Base-by-base conservation (phyloP, 805 yeast genomes). In the Saccharomycopsis babjevae region DNA sequence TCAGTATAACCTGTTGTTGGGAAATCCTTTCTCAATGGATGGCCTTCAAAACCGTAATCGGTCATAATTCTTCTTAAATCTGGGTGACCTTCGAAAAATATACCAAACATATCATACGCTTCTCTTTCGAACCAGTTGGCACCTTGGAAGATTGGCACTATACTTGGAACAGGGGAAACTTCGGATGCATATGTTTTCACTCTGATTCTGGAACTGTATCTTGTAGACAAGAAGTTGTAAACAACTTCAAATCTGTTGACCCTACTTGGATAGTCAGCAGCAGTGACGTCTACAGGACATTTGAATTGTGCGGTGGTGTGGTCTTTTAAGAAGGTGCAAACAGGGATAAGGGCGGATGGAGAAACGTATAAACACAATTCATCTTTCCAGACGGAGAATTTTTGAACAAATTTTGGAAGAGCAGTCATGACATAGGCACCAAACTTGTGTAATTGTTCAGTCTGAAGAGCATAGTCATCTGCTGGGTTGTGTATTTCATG, bases 71-170 rank as follows among this genome's bases (percentile, higher is more conserved):
- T 81, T 76, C 96, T 84, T 70, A 89, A 78, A 73, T 89, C 96
- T 5, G 96, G 96, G 73, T 89, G 96, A 63, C 86, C 89, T 74
- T 87, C 93, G 70, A 89, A 89, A 74, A 88, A 88, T 62, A 89
- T 82, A 52, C 96, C 96, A 71, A 82, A 89, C 82, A 89, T 77
- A 72, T 89, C 96, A 72, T 87, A 89, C 15, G 94, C 84, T 73
- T 89, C 96, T 72, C 96, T 82, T 76, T 89, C 96, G 72, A 82
- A 86, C 96, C 96, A 89, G 76, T 89, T 89, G 65, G 90, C 86
- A 62, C 96, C 96, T 71, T 84, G 83, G 72, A 74, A 88, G 58
- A 89, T 68, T 16, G 83, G 81, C n/a, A 86, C 83, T 64, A 86
- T 73, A 61, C 90, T 83, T 42, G 96, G 96, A 64, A 89, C 96